Percentiles rank a stretch among this genome's conserved stretches.
Evolutionary conservation across 164 flowering plant genomes (phyloP).

Genomic region (Piper longum): DNA sequence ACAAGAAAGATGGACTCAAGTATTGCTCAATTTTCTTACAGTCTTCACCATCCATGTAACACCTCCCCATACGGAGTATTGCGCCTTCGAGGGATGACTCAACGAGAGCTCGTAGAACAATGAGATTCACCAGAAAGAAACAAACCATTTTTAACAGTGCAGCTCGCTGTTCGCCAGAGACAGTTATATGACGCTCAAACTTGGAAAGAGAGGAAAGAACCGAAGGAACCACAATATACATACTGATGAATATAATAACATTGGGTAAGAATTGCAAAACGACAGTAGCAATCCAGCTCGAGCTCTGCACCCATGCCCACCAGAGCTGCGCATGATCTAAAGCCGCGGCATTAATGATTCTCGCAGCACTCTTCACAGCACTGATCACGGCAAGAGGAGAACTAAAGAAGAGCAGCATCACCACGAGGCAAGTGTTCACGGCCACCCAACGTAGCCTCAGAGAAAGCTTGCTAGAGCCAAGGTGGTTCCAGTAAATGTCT

Average conservation of each 20-base stretch:
- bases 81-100: slow-evolving; percentile 89
- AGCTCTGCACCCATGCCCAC: slow-evolving; percentile 81
- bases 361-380: slow-evolving; percentile 70
- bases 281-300: slow-evolving; percentile 81
- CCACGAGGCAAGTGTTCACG: slow-evolving; percentile 69
- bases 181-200: slow-evolving; percentile 84
- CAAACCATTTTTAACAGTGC: slow-evolving; percentile 94
- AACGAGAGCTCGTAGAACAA: slow-evolving; percentile 68
- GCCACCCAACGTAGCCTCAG: slow-evolving; percentile 63
- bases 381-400: slow-evolving; percentile 93
- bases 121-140: slow-evolving; percentile 91
- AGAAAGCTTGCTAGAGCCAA: slow-evolving; percentile 69
- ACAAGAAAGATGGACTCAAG: slow-evolving; percentile 86
- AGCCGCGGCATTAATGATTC: slow-evolving; percentile 91
- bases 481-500: slow-evolving; percentile 91
- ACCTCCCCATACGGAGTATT: slow-evolving; percentile 73
- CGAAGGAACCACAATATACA: slow-evolving; percentile 89
- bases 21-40: slow-evolving; percentile 91
- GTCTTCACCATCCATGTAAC: slow-evolving; percentile 98
- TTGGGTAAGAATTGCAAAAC: slow-evolving; percentile 91
- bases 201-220: slow-evolving; percentile 83
- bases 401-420: slow-evolving; percentile 82
- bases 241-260: slow-evolving; percentile 86
- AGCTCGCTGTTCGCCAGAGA: slow-evolving; percentile 94
- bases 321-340: slow-evolving; percentile 81